Evolutionary conservation across 257 asterid species (phyloP).

Genomic region (Pogostemon cablin): DNA sequence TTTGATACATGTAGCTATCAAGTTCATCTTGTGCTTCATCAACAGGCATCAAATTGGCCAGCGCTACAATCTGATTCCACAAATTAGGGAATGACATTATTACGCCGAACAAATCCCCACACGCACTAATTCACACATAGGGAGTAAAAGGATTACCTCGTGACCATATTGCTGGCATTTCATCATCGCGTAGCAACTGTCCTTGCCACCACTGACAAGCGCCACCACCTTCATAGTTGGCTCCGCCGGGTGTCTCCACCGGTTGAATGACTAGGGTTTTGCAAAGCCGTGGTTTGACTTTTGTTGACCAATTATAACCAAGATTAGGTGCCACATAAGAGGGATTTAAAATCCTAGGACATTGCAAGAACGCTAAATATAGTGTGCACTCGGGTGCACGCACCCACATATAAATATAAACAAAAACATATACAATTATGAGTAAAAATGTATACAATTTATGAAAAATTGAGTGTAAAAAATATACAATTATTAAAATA

Average conservation of each 20-base stretch:
- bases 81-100: slow-evolving; percentile 5
- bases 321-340: slow-evolving; percentile 11
- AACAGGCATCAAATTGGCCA: slow-evolving; percentile 89
- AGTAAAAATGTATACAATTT: no score
- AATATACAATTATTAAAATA: no score
- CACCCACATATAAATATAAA: no score
- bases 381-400: no score
- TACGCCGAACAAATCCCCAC: background rate
- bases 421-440: no score
- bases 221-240: slow-evolving; percentile 86
- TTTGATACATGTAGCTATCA: slow-evolving; percentile 98
- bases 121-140: background rate
- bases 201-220: slow-evolving; percentile 95
- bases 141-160: slow-evolving; percentile 51
- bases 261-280: slow-evolving; percentile 42
- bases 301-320: slow-evolving; percentile 21
- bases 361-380: no score
- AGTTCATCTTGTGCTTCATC: slow-evolving; percentile 88
- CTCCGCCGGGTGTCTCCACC: slow-evolving; percentile 30
- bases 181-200: slow-evolving; percentile 97
- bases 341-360: background rate
- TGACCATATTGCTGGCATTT: slow-evolving; percentile 86
- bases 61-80: slow-evolving; percentile 72
- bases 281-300: slow-evolving; percentile 11
- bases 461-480: no score